Base-by-base conservation (phyloP, 768 basidiomycete species). In the Collybia nuda region DNA sequence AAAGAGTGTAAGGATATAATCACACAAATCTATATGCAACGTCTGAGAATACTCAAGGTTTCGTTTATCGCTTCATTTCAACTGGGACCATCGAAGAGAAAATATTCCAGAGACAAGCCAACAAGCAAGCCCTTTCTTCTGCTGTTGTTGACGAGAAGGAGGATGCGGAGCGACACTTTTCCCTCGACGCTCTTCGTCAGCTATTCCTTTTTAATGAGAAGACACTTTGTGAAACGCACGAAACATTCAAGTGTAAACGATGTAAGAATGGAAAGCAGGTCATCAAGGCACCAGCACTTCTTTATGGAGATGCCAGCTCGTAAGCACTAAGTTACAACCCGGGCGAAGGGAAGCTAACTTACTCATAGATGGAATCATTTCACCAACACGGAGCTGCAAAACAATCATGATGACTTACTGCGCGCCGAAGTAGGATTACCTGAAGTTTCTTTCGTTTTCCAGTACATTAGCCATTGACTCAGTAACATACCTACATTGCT, bases 31-130 rank as follows among this genome's bases (percentile, higher is more conserved):
- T 32, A 32, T 11, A 32, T 6, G 3, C 14, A 14, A 32, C 9
- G 14, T 32, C 32, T 14, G 12, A 14, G 2, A 6, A 26, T 29
- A 29, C 37, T 29, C 15, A 44, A 96, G 93, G 93, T 62, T 99
- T 99, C 58, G 96, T 98, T 3, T 99, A 98, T 67, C 91, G 96
- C 19, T 99, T 98, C 69, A 95, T 98, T 57, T 88, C 92, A 4
- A 93, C 94, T 0, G 96, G 95, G 2, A 97, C 95, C 1, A 97
- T 98, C 53, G 95, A 98, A 68, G 96, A 98, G 71, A 98, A 98
- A 76, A 97, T 98, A 56, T 98, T 98, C 68, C 97, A 99, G 67
- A 79, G 97, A 40, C 97, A 99, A 69, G 93, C 90, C 12, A 89
- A 86, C 57, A 99, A 99, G 67, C 93, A 96, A 66, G 92, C 95